Conservation (phyloP, 2,329 filamentous ascomycete genomes). For the Hypoxylon sp. region DNA sequence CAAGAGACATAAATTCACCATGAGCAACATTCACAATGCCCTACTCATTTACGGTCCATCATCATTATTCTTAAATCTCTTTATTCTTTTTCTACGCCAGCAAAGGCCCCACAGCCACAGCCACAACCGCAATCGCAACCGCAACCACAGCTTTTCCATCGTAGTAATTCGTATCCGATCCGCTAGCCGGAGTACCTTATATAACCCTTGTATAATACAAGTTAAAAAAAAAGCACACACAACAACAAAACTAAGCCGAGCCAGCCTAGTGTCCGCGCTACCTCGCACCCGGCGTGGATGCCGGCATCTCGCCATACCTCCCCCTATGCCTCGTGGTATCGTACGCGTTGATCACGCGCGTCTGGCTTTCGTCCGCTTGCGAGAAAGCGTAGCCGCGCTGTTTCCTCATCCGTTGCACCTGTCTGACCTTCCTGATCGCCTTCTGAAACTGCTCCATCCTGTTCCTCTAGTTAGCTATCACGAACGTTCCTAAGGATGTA, state of each 20-base stretch:
- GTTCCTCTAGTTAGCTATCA: conserved; percentile 45
- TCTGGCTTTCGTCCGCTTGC: conserved; percentile 96
- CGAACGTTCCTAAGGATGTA: background rate
- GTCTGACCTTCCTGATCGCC: conserved; percentile 96
- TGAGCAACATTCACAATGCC: background rate
- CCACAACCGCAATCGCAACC: conserved; percentile 1
- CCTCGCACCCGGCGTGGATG: conserved; percentile 50
- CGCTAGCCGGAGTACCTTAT: conserved; percentile 9
- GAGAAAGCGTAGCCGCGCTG: conserved; percentile 98
- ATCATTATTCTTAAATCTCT: conserved; percentile 13
- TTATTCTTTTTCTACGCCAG: conserved; percentile 14
- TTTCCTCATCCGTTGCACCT: conserved; percentile 99
- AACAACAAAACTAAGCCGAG: conserved; percentile 3
- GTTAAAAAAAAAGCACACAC: conserved; percentile 6
- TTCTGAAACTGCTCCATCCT: conserved; percentile 99
- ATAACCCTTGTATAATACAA: conserved; percentile 16
- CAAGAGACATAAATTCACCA: background rate
- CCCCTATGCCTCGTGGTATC: conserved; percentile 95
- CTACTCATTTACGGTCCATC: background rate
- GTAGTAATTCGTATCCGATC: conserved; percentile 21
- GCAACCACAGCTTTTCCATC: conserved; percentile 8
- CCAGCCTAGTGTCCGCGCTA: conserved; percentile 22
- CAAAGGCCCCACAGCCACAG: conserved; percentile 5
- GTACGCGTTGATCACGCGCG: conserved; percentile 94
- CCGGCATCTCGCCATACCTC: conserved; percentile 93